phyloP scores from a whole-genome alignment of 768 basidiomycete genomes.

The Naganishia vishniacii region DNA sequence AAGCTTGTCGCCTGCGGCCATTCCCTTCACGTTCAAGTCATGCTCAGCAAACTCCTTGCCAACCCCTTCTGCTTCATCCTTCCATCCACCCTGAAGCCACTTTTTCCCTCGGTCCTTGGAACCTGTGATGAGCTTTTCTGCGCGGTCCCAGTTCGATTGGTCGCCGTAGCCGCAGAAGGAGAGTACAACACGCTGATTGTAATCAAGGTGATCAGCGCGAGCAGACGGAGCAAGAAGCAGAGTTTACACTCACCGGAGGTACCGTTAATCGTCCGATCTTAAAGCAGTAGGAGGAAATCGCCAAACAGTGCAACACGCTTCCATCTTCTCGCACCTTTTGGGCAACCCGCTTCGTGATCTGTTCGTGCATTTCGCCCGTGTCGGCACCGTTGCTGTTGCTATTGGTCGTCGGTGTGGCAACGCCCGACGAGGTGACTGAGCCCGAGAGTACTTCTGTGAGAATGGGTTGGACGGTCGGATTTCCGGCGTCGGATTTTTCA shows the following conservation, averaged over 20 bases:
- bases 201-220: not conserved
- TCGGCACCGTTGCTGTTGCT: not conserved
- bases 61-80: slow-evolving; percentile 19
- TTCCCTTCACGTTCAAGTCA: slow-evolving; percentile 16
- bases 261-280: slow-evolving; percentile 29
- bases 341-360: slow-evolving; percentile 9
- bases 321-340: slow-evolving; percentile 22
- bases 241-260: slow-evolving; percentile 22
- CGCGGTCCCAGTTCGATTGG: slow-evolving; percentile 25
- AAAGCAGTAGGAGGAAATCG: slow-evolving; percentile 27
- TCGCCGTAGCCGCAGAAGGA: slow-evolving; percentile 28
- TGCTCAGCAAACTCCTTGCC: slow-evolving; percentile 17
- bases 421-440: slow-evolving; percentile 8
- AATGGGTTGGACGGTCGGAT: not conserved
- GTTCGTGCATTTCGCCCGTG: slow-evolving; percentile 8
- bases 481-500: not conserved
- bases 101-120: slow-evolving; percentile 15
- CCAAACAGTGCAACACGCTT: slow-evolving; percentile 28
- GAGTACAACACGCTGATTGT: slow-evolving; percentile 24
- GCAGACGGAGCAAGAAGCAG: not conserved
- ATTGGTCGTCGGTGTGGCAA: not conserved
- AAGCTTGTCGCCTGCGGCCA: slow-evolving; percentile 13
- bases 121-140: slow-evolving; percentile 5
- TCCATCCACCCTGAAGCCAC: slow-evolving; percentile 26
- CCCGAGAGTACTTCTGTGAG: not conserved